A percentile compares a stretch with the other conserved stretches of the same genome.
phyloP scores from a whole-genome alignment of 202 grass and related monocot genomes.

The Miscanthus sacchariflorus region DNA sequence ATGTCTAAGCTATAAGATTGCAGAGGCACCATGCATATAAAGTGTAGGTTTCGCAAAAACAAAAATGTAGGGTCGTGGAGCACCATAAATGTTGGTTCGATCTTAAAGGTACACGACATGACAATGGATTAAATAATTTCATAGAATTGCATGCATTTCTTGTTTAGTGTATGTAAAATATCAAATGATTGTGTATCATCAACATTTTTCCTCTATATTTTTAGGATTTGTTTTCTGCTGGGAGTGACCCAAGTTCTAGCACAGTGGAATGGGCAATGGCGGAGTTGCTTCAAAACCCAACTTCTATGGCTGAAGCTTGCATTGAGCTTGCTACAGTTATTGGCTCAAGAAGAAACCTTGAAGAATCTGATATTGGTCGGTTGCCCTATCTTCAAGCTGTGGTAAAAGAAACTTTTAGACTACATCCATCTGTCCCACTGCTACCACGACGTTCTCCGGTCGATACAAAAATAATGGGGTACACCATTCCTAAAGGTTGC shows the following conservation, averaged over 20 bases:
- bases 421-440: slow-evolving; percentile 53
- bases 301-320: slow-evolving; percentile 38
- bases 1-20: too few species aligned
- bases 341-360: slow-evolving; percentile 7
- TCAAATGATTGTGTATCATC: not conserved
- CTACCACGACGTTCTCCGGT: slow-evolving; percentile 36
- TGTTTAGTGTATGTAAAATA: too few species aligned
- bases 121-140: too few species aligned
- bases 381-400: slow-evolving; percentile 62
- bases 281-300: slow-evolving; percentile 47
- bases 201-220: not conserved
- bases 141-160: too few species aligned
- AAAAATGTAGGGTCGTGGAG: too few species aligned
- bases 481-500: slow-evolving; percentile 31
- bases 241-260: slow-evolving; percentile 54
- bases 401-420: slow-evolving; percentile 57
- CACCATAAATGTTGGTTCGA: too few species aligned
- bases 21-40: too few species aligned
- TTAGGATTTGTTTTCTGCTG: slow-evolving; percentile 60
- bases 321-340: slow-evolving; percentile 50
- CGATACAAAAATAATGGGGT: slow-evolving; percentile 2
- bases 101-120: too few species aligned
- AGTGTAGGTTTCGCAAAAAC: too few species aligned
- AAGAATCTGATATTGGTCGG: slow-evolving; percentile 43
- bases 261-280: slow-evolving; percentile 67